phyloP scores from a whole-genome alignment of 148 eudicot genomes.

The Salicornia ramosissima region DNA sequence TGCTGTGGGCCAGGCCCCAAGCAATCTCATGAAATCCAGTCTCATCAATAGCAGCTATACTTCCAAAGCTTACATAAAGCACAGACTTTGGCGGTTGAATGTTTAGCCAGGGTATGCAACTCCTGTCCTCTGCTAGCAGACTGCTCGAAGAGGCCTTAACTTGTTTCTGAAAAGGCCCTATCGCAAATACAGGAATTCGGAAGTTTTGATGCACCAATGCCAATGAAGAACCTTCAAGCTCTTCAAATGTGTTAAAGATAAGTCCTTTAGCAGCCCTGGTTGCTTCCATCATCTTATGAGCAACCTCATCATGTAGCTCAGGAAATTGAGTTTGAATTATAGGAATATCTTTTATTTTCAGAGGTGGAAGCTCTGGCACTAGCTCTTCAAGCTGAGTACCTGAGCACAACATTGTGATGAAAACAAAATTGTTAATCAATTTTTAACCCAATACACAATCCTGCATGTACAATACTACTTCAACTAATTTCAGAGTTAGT shows the following conservation, averaged over 20 bases:
- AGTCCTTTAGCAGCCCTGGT: constrained; percentile 26
- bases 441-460: neutral
- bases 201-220: constrained; percentile 13
- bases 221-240: constrained; percentile 31
- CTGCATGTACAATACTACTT: neutral
- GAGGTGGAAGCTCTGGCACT: constrained; percentile 25
- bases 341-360: constrained; percentile 31
- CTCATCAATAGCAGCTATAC: constrained; percentile 30
- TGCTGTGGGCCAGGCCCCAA: constrained; percentile 36
- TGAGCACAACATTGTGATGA: neutral
- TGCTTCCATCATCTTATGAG: constrained; percentile 26
- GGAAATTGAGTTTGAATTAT: neutral
- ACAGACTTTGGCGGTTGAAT: constrained; percentile 35
- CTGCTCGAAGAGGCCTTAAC: constrained; percentile 26
- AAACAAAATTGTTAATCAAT: neutral
- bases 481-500: constrained; percentile 5
- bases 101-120: constrained; percentile 32
- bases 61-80: constrained; percentile 44
- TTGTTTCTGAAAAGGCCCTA: constrained; percentile 41
- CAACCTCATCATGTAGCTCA: neutral
- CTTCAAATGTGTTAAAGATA: constrained; percentile 36
- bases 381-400: constrained; percentile 19
- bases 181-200: constrained; percentile 23
- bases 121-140: constrained; percentile 23
- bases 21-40: constrained; percentile 33